phyloP scores from a whole-genome alignment of 2,329 filamentous ascomycete genomes.

The Plectosphaerella sp. region DNA sequence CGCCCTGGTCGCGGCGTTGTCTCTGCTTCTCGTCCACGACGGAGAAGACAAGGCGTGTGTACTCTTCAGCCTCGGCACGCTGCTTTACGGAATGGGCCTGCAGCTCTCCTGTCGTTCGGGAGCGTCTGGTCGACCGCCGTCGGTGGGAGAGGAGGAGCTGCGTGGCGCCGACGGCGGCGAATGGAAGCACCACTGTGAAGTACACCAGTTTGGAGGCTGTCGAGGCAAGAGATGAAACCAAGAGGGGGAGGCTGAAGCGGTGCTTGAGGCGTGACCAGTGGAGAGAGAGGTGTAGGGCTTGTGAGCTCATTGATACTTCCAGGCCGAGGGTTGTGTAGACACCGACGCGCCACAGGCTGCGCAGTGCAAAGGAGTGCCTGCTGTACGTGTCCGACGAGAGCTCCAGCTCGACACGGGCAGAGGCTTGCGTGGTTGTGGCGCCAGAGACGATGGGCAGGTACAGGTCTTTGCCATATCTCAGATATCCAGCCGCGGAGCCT shows the following conservation, averaged over 20 bases:
- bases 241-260: constrained; percentile 37
- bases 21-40: constrained; percentile 33
- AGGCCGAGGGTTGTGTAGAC: constrained; percentile 37
- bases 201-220: constrained; percentile 24
- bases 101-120: constrained; percentile 6
- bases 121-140: not conserved
- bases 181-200: constrained; percentile 32
- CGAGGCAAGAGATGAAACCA: constrained; percentile 26
- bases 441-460: constrained; percentile 13
- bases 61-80: constrained; percentile 39
- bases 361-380: constrained; percentile 35
- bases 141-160: constrained; percentile 22
- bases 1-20: constrained; percentile 27
- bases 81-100: constrained; percentile 24
- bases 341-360: constrained; percentile 36
- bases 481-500: constrained; percentile 24
- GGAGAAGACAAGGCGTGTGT: constrained; percentile 35
- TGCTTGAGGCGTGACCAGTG: constrained; percentile 43
- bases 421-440: not conserved
- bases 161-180: constrained; percentile 31
- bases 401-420: constrained; percentile 36
- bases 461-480: constrained; percentile 31
- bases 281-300: constrained; percentile 37
- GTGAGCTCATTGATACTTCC: constrained; percentile 36
- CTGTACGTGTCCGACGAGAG: constrained; percentile 30